Evolutionary conservation across 1,284 basidiomycete genomes (phyloP), one percentile per base, ranked within the genome.

Genomic region (Ceratobasidium sp.): DNA sequence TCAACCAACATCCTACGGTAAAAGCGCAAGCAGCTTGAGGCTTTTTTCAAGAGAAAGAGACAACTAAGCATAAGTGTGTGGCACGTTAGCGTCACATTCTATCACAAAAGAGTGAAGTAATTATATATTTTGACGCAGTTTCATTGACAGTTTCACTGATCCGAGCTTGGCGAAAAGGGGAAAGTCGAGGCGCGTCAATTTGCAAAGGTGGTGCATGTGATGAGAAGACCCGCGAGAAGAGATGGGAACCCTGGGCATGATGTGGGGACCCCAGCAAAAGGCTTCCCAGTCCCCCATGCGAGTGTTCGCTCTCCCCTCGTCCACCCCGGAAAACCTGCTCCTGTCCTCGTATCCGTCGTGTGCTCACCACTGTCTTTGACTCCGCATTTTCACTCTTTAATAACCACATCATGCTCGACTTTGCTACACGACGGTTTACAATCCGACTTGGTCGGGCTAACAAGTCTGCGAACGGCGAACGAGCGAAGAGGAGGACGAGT

Each of bases 361-460:
- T 62, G 27, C 24, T 33, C 59, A 6, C 24, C 29, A 51, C 54
- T 47, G 33, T 50, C 69, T 31, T 50, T 53, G 45, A 31, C 48
- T 15, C n/a, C 11, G 36, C 69, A 51, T 44, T 41, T 27, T n/a
- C 29, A 59, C n/a, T 64, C 45, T 31, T 71, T 71, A 29, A 57
- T 57, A 24, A 4, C 11, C 27, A n/a, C 45, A 36, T 27, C 7
- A 72, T 72, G 69, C 44, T 72, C 27, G 69, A 72, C 22, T 60
- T 72, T 51, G n/a, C 44, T 29, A 62, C 22, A 14, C 69, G 69
- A 41, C 69, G 69, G 3, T 72, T 72, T n/a, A 72, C 69, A 19
- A 57, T 72, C 48, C 69, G 69, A 33, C 56, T 72, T 15, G 69
- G 69, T 19, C 56, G 69, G 45, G 41, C 15, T n/a, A 57, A 54